phyloP scores from a whole-genome alignment of 352 stramenopile genomes.

The Globisporangium cystogenes region DNA sequence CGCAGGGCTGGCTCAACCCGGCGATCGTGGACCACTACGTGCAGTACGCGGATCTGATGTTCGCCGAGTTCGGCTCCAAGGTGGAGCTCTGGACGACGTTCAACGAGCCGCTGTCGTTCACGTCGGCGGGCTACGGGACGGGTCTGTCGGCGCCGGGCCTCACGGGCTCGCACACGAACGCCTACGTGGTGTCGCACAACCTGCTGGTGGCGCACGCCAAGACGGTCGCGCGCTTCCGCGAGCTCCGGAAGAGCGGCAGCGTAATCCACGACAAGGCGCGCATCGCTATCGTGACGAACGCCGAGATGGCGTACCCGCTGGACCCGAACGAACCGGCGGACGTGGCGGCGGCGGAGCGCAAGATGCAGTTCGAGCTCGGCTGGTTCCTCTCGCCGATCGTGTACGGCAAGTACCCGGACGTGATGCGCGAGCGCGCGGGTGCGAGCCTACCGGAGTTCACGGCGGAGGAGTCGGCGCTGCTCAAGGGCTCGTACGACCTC shows the following conservation, averaged over 20 bases:
- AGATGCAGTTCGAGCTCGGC: slow-evolving; percentile 87
- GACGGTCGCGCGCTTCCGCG: slow-evolving; percentile 83
- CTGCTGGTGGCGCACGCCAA: slow-evolving; percentile 88
- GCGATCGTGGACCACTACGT: slow-evolving; percentile 86
- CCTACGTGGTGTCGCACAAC: slow-evolving; percentile 79
- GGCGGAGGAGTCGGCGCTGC: slow-evolving; percentile 44
- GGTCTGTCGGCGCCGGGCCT: slow-evolving; percentile 36
- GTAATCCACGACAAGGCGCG: slow-evolving; percentile 37
- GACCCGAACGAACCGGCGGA: slow-evolving; percentile 45
- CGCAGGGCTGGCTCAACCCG: slow-evolving; percentile 63
- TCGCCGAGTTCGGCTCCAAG: too few relatives aligned
- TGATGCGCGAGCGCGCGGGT: slow-evolving; percentile 83
- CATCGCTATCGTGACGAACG: slow-evolving; percentile 92
- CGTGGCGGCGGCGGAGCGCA: slow-evolving; percentile 64
- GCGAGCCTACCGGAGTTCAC: slow-evolving; percentile 86
- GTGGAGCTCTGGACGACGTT: too few relatives aligned
- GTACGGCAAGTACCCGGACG: slow-evolving; percentile 87
- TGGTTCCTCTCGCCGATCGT: slow-evolving; percentile 93
- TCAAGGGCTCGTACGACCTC: slow-evolving; percentile 90
- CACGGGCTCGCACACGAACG: slow-evolving; percentile 30
- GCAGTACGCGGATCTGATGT: slow-evolving; percentile 46
- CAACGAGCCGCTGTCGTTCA: slow-evolving; percentile 65
- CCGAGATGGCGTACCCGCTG: slow-evolving; percentile 69
- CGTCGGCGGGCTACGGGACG: slow-evolving; percentile 82
- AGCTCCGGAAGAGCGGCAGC: slow-evolving; percentile 39